Conservation (phyloP, 257 asterid genomes). For the Solanum sejunctum region DNA sequence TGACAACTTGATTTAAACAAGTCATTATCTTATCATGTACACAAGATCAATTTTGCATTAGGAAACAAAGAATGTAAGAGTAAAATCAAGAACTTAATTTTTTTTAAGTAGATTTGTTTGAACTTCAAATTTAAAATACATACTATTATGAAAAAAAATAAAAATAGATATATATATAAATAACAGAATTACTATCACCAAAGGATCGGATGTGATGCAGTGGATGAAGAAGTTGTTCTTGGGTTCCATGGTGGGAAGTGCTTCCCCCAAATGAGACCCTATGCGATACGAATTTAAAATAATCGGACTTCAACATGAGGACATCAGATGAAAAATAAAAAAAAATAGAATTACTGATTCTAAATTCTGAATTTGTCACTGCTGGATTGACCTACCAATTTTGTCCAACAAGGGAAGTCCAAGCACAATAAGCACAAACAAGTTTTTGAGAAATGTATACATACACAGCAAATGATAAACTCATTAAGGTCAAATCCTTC, state of each 20-base stretch:
- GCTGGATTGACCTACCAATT: slow-evolving; percentile 21
- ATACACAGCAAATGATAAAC: slow-evolving; percentile 87
- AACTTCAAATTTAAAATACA: neutral
- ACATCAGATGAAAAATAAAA: too few relatives aligned
- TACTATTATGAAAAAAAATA: neutral
- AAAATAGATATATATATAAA: neutral
- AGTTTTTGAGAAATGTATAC: slow-evolving; percentile 82
- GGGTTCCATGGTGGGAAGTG: too few relatives aligned
- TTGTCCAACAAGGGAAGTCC: slow-evolving; percentile 44
- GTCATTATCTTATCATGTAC: neutral
- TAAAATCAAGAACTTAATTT: neutral
- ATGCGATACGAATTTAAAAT: too few relatives aligned
- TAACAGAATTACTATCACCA: neutral
- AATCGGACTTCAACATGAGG: too few relatives aligned
- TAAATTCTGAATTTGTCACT: neutral
- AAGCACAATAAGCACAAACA: slow-evolving; percentile 84
- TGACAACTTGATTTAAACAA: neutral
- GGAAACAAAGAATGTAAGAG: neutral
- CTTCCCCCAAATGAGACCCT: too few relatives aligned
- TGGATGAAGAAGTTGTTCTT: too few relatives aligned
- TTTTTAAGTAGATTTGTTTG: neutral
- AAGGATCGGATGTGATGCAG: too few relatives aligned
- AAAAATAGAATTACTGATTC: neutral
- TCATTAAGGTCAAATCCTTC: slow-evolving; percentile 73
- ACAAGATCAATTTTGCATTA: neutral